phyloP scores from a whole-genome alignment of 1,284 basidiomycete genomes.

The Cryptococcus floricola region DNA sequence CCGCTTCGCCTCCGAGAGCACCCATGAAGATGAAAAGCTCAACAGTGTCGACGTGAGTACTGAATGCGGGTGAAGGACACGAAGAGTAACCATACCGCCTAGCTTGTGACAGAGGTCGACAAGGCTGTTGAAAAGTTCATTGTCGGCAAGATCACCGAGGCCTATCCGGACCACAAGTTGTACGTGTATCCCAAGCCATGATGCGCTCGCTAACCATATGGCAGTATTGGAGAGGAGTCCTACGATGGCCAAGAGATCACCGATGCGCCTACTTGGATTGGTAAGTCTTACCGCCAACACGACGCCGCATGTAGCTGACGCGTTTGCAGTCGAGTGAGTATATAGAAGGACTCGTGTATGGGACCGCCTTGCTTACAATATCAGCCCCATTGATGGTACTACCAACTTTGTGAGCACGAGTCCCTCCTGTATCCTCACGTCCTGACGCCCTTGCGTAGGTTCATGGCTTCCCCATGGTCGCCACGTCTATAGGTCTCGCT shows the following conservation, averaged over 20 bases:
- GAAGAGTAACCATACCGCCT: conserved; percentile 2
- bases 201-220: neutral
- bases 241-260: conserved; percentile 73
- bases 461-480: conserved; percentile 71
- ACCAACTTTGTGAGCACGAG: conserved; percentile 80
- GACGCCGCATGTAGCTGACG: neutral
- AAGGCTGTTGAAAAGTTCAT: conserved; percentile 86
- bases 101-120: conserved; percentile 93
- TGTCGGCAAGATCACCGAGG: conserved; percentile 60
- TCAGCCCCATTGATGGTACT: conserved; percentile 54
- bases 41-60: conserved; percentile 71
- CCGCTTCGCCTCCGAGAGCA: conserved; percentile 51
- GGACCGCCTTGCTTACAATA: conserved; percentile 5
- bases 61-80: neutral
- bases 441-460: conserved; percentile 18
- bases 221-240: conserved; percentile 75
- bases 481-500: conserved; percentile 87
- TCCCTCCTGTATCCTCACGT: neutral
- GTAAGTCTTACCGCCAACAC: conserved; percentile 16
- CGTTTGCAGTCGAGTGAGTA: conserved; percentile 28
- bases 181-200: conserved; percentile 50
- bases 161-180: conserved; percentile 79
- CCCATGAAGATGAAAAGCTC: conserved; percentile 73
- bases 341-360: neutral
- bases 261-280: conserved; percentile 83